phyloP scores from a whole-genome alignment of 805 yeast genomes.

The Cyberlindnera misumaiensis region DNA sequence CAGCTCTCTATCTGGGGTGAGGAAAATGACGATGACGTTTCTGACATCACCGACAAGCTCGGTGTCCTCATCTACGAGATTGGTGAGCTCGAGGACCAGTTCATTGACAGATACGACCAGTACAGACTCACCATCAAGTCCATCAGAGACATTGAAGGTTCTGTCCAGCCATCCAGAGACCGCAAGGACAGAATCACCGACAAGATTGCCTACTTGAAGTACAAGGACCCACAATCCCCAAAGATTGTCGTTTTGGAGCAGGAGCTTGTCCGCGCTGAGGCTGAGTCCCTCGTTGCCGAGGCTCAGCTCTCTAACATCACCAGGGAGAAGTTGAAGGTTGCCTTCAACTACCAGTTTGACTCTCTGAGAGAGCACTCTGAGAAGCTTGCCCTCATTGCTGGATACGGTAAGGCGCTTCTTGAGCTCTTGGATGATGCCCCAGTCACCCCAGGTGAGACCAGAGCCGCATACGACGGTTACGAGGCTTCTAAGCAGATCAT shows the following conservation, averaged over 20 bases:
- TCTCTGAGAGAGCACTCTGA: constrained; percentile 82
- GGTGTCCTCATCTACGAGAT: constrained; percentile 79
- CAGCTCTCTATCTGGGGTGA: constrained; percentile 85
- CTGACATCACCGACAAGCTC: constrained; percentile 80
- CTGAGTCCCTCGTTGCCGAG: constrained; percentile 86
- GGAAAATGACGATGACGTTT: constrained; percentile 77
- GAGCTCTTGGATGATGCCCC: constrained; percentile 80
- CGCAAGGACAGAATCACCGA: constrained; percentile 81
- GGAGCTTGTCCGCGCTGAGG: constrained; percentile 87
- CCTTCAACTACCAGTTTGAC: constrained; percentile 79
- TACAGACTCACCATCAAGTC: constrained; percentile 78
- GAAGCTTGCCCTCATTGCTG: constrained; percentile 79
- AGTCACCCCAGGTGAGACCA: constrained; percentile 87
- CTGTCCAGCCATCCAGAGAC: constrained; percentile 85
- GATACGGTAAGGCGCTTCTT: constrained; percentile 81
- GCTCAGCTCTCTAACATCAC: constrained; percentile 87
- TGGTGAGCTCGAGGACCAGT: constrained; percentile 83
- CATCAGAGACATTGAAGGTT: constrained; percentile 77
- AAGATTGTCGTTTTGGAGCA: constrained; percentile 78
- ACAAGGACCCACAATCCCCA: constrained; percentile 78
- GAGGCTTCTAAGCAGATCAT: constrained; percentile 85
- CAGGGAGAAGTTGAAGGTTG: constrained; percentile 79
- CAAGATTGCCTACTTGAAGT: constrained; percentile 75
- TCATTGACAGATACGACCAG: constrained; percentile 80
- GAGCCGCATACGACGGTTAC: constrained; percentile 85